phyloP scores from a whole-genome alignment of 768 basidiomycete genomes.

The Symmetrospora coprosmae region DNA sequence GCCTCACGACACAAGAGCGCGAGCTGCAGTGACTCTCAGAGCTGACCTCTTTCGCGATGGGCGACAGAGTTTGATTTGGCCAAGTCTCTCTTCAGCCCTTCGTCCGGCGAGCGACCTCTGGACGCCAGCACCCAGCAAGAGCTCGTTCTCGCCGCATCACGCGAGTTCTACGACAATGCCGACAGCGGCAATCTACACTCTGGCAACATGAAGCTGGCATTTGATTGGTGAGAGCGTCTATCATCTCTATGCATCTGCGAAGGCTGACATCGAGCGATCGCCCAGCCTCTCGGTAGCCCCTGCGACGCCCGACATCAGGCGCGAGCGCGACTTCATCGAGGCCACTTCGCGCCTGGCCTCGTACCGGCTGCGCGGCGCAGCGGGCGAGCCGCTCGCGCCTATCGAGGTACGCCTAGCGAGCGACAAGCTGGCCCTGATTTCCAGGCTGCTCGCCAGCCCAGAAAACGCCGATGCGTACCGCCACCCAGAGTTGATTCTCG shows the following conservation, averaged over 20 bases:
- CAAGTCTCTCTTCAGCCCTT: conserved; percentile 33
- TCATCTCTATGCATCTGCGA: neutral
- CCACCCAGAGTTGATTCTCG: conserved; percentile 79
- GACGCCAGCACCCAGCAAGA: conserved; percentile 46
- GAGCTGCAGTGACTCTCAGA: neutral
- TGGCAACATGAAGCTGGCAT: conserved; percentile 92
- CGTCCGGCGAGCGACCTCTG: conserved; percentile 44
- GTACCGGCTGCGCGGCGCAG: conserved; percentile 64
- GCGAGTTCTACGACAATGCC: conserved; percentile 91
- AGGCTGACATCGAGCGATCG: neutral
- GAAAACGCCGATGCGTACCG: conserved; percentile 78
- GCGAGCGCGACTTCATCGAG: conserved; percentile 86
- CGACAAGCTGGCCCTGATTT: conserved; percentile 73
- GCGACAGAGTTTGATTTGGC: conserved; percentile 33
- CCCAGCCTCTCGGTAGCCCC: conserved; percentile 61
- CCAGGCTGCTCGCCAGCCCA: conserved; percentile 69
- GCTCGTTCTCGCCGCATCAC: conserved; percentile 62
- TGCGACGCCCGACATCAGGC: conserved; percentile 48
- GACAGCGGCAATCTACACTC: conserved; percentile 76
- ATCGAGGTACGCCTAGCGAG: conserved; percentile 85
- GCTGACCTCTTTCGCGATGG: neutral
- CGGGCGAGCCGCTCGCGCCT: conserved; percentile 66
- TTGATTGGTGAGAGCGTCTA: conserved; percentile 59
- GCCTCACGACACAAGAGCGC: neutral
- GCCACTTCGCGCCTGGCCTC: conserved; percentile 91